Conservation (phyloP, 2,329 filamentous ascomycete genomes). For the Diplodia seriata region DNA sequence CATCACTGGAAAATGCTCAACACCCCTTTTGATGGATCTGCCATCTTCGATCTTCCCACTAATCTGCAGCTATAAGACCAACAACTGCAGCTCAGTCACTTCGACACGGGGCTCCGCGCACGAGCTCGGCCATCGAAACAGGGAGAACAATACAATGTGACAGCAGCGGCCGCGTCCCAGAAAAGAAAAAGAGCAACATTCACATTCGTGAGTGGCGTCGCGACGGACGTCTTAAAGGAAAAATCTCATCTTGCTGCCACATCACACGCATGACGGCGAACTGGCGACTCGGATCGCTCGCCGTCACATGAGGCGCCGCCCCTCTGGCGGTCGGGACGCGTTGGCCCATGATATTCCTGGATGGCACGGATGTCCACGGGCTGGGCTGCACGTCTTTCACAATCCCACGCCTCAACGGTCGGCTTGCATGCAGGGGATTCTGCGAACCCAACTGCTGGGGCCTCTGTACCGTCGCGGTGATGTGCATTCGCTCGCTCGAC, state of each 20-base stretch:
- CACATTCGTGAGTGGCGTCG: no score
- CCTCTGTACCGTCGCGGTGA: background rate
- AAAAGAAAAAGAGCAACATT: background rate
- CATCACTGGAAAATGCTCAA: background rate
- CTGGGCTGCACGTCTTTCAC: background rate
- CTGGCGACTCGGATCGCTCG: background rate
- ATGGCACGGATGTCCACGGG: background rate
- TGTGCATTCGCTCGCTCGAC: background rate
- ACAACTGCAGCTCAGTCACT: background rate
- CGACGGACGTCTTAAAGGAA: no score
- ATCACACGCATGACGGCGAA: background rate
- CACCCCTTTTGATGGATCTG: background rate
- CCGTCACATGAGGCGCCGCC: background rate
- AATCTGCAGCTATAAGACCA: background rate
- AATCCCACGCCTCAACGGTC: background rate
- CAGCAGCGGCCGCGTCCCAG: no score
- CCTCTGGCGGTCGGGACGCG: background rate
- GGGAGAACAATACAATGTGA: background rate
- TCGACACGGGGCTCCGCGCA: background rate
- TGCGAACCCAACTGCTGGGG: background rate
- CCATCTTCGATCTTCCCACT: background rate
- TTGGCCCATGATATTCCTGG: background rate
- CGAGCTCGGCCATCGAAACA: background rate
- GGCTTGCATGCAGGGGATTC: background rate
- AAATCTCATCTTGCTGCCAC: background rate